A percentile compares a stretch with the other conserved stretches of the same genome.
These are phyloP conservation scores for Ophiocordyceps camponoti-leonardi DNA, from an alignment of 2,329 filamentous ascomycete species.

Conservation along the genomic window DNA sequence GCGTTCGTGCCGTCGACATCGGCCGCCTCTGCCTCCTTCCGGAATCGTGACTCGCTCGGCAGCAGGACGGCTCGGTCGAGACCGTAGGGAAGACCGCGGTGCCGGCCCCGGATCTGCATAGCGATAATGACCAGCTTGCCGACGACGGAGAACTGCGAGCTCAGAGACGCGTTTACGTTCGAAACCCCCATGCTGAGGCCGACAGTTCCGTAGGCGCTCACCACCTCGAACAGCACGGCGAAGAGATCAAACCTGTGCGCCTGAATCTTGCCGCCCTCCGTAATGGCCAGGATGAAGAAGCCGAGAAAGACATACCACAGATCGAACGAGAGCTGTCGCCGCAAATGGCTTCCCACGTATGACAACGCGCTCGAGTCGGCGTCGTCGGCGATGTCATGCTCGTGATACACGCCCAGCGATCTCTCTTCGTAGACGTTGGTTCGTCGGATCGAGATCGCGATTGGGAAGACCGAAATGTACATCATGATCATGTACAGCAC, in stretches of 20 bases:
- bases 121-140: conserved; percentile 53
- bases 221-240: conserved; percentile 62
- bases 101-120: conserved; percentile 53
- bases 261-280: conserved; percentile 59
- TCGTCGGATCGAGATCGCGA: conserved; percentile 82
- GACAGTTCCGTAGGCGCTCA: conserved; percentile 88
- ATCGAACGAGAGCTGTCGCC: conserved; percentile 88
- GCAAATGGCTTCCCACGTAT: conserved; percentile 82
- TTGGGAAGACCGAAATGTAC: conserved; percentile 96
- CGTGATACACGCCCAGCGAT: conserved; percentile 56
- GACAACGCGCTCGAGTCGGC: conserved; percentile 45
- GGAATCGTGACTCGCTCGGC: conserved; percentile 37
- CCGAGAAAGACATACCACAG: conserved; percentile 94
- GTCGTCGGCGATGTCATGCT: conserved; percentile 27
- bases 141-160: conserved; percentile 60
- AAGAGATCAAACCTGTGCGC: conserved; percentile 49
- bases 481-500: conserved; percentile 97
- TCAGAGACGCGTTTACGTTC: conserved; percentile 61
- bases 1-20: conserved; percentile 21
- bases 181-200: conserved; percentile 77
- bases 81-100: conserved; percentile 51
- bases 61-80: conserved; percentile 44
- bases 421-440: conserved; percentile 96
- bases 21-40: conserved; percentile 31
- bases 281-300: conserved; percentile 80